Conservation (phyloP, 805 yeast species). For the Wickerhamiella siamensis region DNA sequence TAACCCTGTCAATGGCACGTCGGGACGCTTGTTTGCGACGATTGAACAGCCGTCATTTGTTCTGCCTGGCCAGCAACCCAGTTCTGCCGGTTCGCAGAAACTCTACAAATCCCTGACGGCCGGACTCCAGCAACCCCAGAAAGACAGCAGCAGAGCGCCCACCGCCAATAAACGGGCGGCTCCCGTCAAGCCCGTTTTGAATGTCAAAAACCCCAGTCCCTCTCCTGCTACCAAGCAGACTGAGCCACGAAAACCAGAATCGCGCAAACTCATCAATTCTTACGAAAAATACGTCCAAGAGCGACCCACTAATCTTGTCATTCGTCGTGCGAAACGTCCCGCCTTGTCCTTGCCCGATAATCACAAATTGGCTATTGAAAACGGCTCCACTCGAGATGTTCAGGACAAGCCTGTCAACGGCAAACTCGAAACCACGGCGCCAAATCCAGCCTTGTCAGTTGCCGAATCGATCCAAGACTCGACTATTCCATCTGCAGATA, state of each 20-base stretch:
- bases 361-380: background rate
- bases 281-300: slow-evolving; percentile 15
- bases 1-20: background rate
- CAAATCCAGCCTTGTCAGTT: too few species aligned
- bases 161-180: background rate
- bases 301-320: slow-evolving; percentile 17
- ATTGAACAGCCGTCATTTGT: slow-evolving; percentile 21
- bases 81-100: slow-evolving; percentile 8
- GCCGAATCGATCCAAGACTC: background rate
- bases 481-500: background rate
- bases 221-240: background rate
- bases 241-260: background rate
- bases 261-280: slow-evolving; percentile 14
- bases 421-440: background rate
- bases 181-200: background rate
- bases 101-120: slow-evolving; percentile 16
- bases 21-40: slow-evolving; percentile 13
- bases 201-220: background rate
- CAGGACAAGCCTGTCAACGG: background rate
- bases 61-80: slow-evolving; percentile 14
- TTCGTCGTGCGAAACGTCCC: slow-evolving; percentile 8
- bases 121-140: slow-evolving; percentile 6
- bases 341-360: background rate
- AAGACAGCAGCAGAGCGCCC: background rate
- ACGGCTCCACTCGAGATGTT: background rate